A percentile compares a stretch with the other conserved stretches of the same genome.
Evolutionary conservation across 176 grass and related monocot species (phyloP).

Genomic region (Metroxylon sagu): DNA sequence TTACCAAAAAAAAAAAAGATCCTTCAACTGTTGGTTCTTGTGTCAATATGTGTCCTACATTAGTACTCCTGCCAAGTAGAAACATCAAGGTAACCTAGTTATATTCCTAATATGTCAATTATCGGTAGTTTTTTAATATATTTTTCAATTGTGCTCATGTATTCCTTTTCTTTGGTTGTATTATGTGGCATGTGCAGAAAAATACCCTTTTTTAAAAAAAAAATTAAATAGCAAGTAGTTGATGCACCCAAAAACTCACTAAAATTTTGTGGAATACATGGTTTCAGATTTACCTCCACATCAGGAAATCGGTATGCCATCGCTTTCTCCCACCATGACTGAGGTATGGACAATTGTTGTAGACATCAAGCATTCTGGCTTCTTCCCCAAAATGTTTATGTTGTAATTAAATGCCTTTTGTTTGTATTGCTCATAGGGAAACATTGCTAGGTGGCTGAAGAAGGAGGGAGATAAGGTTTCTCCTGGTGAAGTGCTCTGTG

Average conservation of each 20-base stretch:
- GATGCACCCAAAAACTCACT: neutral
- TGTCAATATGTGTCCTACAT: no score
- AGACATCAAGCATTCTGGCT: no score
- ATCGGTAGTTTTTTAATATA: no score
- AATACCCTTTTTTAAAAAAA: neutral
- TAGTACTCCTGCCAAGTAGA: no score
- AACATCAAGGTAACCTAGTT: no score
- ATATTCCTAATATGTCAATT: no score
- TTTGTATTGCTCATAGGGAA: slow-evolving; percentile 49
- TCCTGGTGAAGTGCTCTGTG: slow-evolving; percentile 85
- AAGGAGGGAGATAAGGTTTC: slow-evolving; percentile 94
- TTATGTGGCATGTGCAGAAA: no score
- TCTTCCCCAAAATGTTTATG: no score
- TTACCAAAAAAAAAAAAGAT: no score
- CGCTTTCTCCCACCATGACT: slow-evolving; percentile 94
- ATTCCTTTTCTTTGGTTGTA: no score
- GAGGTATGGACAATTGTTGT: slow-evolving; percentile 34
- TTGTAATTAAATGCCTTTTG: slow-evolving; percentile 8
- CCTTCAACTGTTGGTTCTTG: no score
- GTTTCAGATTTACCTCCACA: slow-evolving; percentile 73
- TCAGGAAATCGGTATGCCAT: slow-evolving; percentile 86
- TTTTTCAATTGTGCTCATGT: no score
- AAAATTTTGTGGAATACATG: slow-evolving; percentile 10
- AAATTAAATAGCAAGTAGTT: neutral
- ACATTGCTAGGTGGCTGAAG: slow-evolving; percentile 91